Conservation (phyloP, 768 basidiomycete genomes). For the Obba rivulosa region DNA sequence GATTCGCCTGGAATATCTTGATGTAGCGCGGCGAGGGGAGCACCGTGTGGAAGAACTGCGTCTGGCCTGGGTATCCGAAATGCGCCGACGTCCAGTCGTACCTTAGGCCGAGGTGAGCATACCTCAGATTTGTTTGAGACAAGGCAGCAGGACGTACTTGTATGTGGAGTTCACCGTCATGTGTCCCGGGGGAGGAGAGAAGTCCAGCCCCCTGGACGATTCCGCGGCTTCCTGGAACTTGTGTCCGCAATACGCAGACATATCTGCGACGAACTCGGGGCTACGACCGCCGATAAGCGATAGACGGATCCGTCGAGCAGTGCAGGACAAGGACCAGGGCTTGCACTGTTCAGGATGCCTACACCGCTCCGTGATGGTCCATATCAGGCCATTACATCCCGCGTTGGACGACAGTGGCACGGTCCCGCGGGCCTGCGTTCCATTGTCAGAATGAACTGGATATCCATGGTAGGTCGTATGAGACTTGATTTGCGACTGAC, state of each 20-base stretch:
- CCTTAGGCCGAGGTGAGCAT: not conserved
- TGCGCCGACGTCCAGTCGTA: conserved; percentile 15
- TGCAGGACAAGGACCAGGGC: no score
- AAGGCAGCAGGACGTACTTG: not conserved
- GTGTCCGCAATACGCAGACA: no score
- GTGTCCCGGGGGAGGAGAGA: no score
- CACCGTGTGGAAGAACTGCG: conserved; percentile 10
- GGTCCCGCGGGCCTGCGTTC: conserved; percentile 5
- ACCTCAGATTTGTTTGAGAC: conserved; percentile 2
- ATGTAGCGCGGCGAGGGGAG: conserved; percentile 7
- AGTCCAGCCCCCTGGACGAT: no score
- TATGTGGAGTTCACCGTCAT: no score
- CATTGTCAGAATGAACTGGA: not conserved
- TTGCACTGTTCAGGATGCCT: no score
- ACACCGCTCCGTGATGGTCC: no score
- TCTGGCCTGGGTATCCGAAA: conserved; percentile 11
- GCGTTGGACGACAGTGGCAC: not conserved
- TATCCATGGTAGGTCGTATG: no score
- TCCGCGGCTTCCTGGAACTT: no score
- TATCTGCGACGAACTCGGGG: no score
- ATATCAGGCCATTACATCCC: conserved; percentile 2
- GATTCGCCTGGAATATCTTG: conserved; percentile 13
- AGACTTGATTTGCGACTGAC: not conserved
- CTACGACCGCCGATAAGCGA: no score
- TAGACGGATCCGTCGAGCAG: no score